A percentile compares a stretch with the other conserved stretches of the same genome.
phyloP scores from a whole-genome alignment of 768 basidiomycete genomes.

The Pholiota microspora region DNA sequence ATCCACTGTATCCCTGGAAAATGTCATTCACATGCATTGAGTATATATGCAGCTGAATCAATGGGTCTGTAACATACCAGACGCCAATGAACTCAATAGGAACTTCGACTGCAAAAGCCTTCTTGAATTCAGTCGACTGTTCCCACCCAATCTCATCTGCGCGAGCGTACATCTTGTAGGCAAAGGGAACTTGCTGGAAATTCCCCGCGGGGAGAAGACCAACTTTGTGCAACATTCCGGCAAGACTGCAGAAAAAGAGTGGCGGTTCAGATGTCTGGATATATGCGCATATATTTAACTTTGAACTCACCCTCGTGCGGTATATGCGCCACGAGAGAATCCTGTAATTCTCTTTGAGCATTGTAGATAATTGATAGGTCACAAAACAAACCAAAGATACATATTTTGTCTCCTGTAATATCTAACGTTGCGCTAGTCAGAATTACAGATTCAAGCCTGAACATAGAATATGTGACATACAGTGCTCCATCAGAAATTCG shows the following conservation, averaged over 20 bases:
- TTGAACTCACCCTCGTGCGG: slow-evolving; percentile 44
- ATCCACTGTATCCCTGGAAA: slow-evolving; percentile 65
- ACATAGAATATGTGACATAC: slow-evolving; percentile 23
- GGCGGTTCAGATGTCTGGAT: background rate
- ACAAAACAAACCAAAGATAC: slow-evolving; percentile 48
- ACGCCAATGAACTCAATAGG: slow-evolving; percentile 59
- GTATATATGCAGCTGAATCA: background rate
- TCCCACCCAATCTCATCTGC: slow-evolving; percentile 47
- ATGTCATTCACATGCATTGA: background rate
- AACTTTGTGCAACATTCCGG: slow-evolving; percentile 53
- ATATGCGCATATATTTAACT: background rate
- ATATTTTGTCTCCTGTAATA: slow-evolving; percentile 54
- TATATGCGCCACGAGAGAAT: slow-evolving; percentile 68
- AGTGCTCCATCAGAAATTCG: slow-evolving; percentile 59
- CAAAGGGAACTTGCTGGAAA: slow-evolving; percentile 58
- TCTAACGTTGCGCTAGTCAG: slow-evolving; percentile 26
- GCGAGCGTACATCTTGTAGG: slow-evolving; percentile 59
- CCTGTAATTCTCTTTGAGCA: slow-evolving; percentile 23
- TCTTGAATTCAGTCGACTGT: slow-evolving; percentile 54
- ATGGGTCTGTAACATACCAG: slow-evolving; percentile 32
- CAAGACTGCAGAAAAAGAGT: slow-evolving; percentile 29
- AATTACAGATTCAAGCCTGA: background rate
- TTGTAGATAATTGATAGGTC: background rate
- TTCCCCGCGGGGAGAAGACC: slow-evolving; percentile 47
- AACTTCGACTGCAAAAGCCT: slow-evolving; percentile 51